A percentile compares a stretch with the other conserved stretches of the same genome.
phyloP scores from a whole-genome alignment of 2,329 filamentous ascomycete species.

The Cladophialophora bantiana region DNA sequence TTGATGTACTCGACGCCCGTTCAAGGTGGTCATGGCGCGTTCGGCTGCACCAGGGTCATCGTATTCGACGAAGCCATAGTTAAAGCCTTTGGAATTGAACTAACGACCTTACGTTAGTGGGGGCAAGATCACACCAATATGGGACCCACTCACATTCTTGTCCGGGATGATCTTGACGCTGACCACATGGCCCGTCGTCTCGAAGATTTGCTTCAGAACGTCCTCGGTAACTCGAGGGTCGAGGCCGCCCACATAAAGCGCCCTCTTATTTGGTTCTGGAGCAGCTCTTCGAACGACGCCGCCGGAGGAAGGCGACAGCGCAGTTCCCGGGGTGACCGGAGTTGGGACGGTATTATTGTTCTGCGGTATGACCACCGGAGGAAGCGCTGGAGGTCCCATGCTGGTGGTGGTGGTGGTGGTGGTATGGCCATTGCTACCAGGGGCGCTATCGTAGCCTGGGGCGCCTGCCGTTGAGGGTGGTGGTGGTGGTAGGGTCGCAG shows the following conservation, averaged over 20 bases:
- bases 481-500: constrained; percentile 69
- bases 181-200: constrained; percentile 97
- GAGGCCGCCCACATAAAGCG: constrained; percentile 92
- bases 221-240: constrained; percentile 96
- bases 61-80: constrained; percentile 99
- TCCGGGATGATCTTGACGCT: constrained; percentile 99
- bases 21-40: constrained; percentile 95
- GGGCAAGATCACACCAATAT: background rate
- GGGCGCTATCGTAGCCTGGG: constrained; percentile 76
- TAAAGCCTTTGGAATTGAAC: constrained; percentile 88
- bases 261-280: constrained; percentile 97
- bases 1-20: constrained; percentile 93
- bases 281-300: constrained; percentile 87
- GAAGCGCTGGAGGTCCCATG: constrained; percentile 88
- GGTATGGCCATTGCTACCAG: constrained; percentile 68
- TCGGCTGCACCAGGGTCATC: constrained; percentile 97
- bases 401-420: constrained; percentile 21
- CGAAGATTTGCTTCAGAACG: constrained; percentile 95
- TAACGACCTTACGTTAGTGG: constrained; percentile 28
- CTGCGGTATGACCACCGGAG: constrained; percentile 84
- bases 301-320: constrained; percentile 86
- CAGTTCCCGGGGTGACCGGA: constrained; percentile 79
- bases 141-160: constrained; percentile 81
- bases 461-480: constrained; percentile 72
- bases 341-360: constrained; percentile 96